Conservation (phyloP, 2,329 filamentous ascomycete species). For the Beauveria sp. region DNA sequence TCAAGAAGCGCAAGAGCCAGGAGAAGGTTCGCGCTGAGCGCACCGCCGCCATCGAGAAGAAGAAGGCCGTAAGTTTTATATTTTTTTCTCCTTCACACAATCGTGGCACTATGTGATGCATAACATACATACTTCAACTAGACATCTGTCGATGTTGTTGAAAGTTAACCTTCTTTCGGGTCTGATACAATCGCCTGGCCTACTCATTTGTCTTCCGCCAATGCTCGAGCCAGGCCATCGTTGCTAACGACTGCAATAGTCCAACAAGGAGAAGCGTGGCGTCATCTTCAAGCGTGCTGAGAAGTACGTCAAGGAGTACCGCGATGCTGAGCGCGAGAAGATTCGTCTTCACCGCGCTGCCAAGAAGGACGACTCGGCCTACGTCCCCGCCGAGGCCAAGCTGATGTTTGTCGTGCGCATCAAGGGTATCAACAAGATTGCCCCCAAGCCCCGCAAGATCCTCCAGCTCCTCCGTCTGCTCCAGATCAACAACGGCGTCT, state of each 20-base stretch:
- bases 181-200: slow-evolving; percentile 57
- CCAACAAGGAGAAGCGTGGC: slow-evolving; percentile 96
- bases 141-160: slow-evolving; percentile 95
- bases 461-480: slow-evolving; percentile 98
- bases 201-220: slow-evolving; percentile 12
- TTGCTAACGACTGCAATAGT: slow-evolving; percentile 48
- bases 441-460: slow-evolving; percentile 99
- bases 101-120: slow-evolving; percentile 66
- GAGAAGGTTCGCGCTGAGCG: slow-evolving; percentile 97
- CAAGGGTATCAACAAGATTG: slow-evolving; percentile 99
- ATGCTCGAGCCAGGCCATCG: background rate
- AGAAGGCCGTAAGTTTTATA: slow-evolving; percentile 68
- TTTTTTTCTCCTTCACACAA: slow-evolving; percentile 12
- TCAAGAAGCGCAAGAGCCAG: slow-evolving; percentile 99
- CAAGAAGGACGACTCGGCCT: slow-evolving; percentile 89
- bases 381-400: slow-evolving; percentile 90
- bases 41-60: slow-evolving; percentile 71
- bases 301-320: slow-evolving; percentile 99
- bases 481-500: slow-evolving; percentile 99
- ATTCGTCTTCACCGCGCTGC: slow-evolving; percentile 82
- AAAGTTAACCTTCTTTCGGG: slow-evolving; percentile 99
- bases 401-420: slow-evolving; percentile 97
- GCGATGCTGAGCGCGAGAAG: slow-evolving; percentile 96
- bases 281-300: slow-evolving; percentile 99
- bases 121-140: slow-evolving; percentile 80